Evolutionary conservation across 768 basidiomycete genomes (phyloP), one percentile per base, ranked within the genome.

Genomic region (Boletellus ananiceps): DNA sequence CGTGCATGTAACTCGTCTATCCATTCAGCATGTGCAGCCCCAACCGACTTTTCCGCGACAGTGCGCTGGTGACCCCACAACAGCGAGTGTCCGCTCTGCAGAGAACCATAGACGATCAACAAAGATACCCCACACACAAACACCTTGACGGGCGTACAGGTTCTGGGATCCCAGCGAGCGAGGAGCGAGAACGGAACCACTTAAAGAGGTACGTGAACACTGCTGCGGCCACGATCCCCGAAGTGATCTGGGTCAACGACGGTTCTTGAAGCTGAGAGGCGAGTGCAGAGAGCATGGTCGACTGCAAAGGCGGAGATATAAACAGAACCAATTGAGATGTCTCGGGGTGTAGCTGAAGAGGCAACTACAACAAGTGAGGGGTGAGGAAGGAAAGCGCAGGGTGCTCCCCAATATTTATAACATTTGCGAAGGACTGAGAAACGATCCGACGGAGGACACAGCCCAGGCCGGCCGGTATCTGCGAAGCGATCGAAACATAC

Each of bases 11-110:
- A 4, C 21, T 51, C 50, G 31, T 49, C 25, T 31, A 51, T 49
- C 46, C 47, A 51, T 19, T 8, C 8, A 0, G 36, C 16, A 12
- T 37, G 49, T 5, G 50, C 50, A 5, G 40, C 8, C 23, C 50
- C 50, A 3, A 49, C 46, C n/a, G 50, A 51, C 23, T 37, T 49
- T n/a, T 43, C 50, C 4, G 47, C 40, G 2, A 19, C 36, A 8
- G 32, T 49, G 18, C 41, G 50, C 23, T 49, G 46, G 23, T 51
- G 46, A 15, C 50, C 46, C 50, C 47, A 51, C 9, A 51, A 35
- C 16, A 42, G 25, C 34, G 50, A 51, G 15, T 13, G 15, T 3
- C 31, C 40, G 16, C n/a, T 14, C 50, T 51, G 14, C 8, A 37
- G 9, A 37, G 7, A 11, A 18, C 1, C 9, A 37, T 5, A 18